Evolutionary conservation across 2,329 filamentous ascomycete genomes (phyloP), one percentile per base, ranked within the genome.

Genomic region (Chalara sp.): DNA sequence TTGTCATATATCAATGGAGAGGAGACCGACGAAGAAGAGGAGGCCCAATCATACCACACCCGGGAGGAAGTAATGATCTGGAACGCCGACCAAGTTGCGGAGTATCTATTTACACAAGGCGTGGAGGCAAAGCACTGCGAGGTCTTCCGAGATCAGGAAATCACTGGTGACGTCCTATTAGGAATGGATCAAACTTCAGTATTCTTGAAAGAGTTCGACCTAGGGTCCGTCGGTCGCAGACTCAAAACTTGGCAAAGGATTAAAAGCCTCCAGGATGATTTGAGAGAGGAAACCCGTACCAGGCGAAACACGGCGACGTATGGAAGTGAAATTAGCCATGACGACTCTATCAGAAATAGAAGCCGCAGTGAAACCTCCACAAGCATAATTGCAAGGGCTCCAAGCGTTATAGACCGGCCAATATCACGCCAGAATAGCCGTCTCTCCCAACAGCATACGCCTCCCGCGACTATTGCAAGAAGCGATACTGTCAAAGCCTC

Each of bases 171-270:
- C 62, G 92, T 97, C 4, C 72, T 99, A 39, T 72, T 99, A 48
- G 89, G 88, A 48, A 95, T 97, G 89, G 90, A 96, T 61, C 92
- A 96, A 70, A 88, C 89, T 51, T 95, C 93, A 39, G 76, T 97
- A 12, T 95, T 96, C 66, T 85, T 97, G 73, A 96, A 96, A 65
- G 91, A 93, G 44, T 95, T 96, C 61, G 89, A 96, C 59, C 76
- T 97, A 58, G 92, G 92, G 13, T 89, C 91, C 3, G 91, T 97
- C 59, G 92, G 92, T 6, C 80, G 89, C 51, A 80, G 92, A 54
- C 71, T 97, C 55, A 95, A 95, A 68, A 96, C 91, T 2, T 97
- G 92, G 92, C 89, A 96, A 69, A 96, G 93, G 69, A 91, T 97
- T 67, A 95, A 95, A 68, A 76, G 82, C 4, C 77, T 97, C 56